A percentile compares a stretch with the other conserved stretches of the same genome.
Evolutionary conservation across 2,329 filamentous ascomycete species (phyloP).

Genomic region (Lachnellula willkommii): DNA sequence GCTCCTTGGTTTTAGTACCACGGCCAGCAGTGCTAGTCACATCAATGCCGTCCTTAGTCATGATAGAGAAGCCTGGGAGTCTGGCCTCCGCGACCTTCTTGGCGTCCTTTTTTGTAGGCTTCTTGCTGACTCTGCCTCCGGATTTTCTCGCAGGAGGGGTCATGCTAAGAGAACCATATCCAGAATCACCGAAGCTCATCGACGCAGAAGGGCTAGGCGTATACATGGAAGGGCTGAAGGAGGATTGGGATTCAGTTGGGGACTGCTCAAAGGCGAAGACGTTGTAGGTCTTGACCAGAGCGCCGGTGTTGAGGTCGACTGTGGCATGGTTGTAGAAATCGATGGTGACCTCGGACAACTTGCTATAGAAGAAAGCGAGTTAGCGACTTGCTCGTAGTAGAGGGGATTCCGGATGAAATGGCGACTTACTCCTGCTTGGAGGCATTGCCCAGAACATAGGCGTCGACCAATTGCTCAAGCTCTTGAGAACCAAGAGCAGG

Average conservation of each 20-base stretch:
- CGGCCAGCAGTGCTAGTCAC: slow-evolving; percentile 58
- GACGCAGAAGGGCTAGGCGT: slow-evolving; percentile 41
- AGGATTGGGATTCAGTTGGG: slow-evolving; percentile 43
- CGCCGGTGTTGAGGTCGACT: slow-evolving; percentile 54
- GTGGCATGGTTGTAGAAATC: slow-evolving; percentile 56
- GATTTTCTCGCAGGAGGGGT: slow-evolving; percentile 17
- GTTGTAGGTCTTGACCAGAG: slow-evolving; percentile 42
- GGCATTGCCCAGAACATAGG: slow-evolving; percentile 49
- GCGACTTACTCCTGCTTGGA: slow-evolving; percentile 42
- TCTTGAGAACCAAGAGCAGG: slow-evolving; percentile 59
- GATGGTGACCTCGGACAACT: slow-evolving; percentile 52
- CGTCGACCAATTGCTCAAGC: slow-evolving; percentile 54
- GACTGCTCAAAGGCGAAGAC: slow-evolving; percentile 34
- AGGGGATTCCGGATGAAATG: too few relatives aligned
- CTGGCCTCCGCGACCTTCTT: slow-evolving; percentile 24
- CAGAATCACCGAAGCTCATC: slow-evolving; percentile 34
- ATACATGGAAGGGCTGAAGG: slow-evolving; percentile 41
- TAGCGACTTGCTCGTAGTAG: too few relatives aligned
- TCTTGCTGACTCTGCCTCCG: slow-evolving; percentile 22
- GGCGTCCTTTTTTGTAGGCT: slow-evolving; percentile 23
- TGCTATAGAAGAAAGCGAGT: slow-evolving; percentile 25
- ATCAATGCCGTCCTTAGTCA: slow-evolving; percentile 58
- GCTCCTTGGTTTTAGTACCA: slow-evolving; percentile 62
- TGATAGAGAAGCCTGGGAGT: slow-evolving; percentile 60
- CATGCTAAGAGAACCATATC: slow-evolving; percentile 23